Evolutionary conservation across 139 green algal species (phyloP), one percentile per base, ranked within the genome.

Genomic region (Axilococcus clingmanii): DNA sequence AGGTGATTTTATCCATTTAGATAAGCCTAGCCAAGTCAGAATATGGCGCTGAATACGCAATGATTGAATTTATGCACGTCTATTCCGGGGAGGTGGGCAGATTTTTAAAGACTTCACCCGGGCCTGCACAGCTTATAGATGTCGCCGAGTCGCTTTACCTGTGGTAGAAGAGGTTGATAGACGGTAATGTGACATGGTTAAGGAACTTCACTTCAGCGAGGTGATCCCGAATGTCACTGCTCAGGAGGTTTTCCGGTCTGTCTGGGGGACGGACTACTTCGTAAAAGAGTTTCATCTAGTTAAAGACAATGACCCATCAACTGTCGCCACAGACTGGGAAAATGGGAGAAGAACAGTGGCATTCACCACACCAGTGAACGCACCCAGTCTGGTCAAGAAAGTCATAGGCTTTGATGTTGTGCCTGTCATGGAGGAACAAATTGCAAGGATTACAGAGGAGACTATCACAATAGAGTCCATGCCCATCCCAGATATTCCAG

Each of bases 311-410:
- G 42, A 48, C n/a, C 29, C 41, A 14, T 44, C 46, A 3, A 17
- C 8, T 2, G 37, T 69, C 5, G 24, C 51, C 2, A 9, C 20
- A 3, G 64, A 53, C 53, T 46, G 19, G 1, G 34, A 32, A 3
- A 25, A 30, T 28, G 7, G 23, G 25, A 16, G 45, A 19, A 45
- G 63, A 23, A 49, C 33, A 7, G 20, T 71, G 4, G 23, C 5
- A 14, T 71, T 66, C 41, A 55, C 11, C 24, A 61, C 37, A 2
- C 37, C 55, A 4, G 46, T 71, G 22, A 59, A 71, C 16, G 63
- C 63, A 12, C 63, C 63, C 0, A 38, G 33, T 7, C 35, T 71
- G 17, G 38, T 71, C 25, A 59, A 48, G 37, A 40, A 42, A 8
- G 6, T 71, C 3, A 38, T 71, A 4, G 47, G 47, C 12, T 20